Conservation (phyloP, 106 monocot species). For the Allium sativum region DNA sequence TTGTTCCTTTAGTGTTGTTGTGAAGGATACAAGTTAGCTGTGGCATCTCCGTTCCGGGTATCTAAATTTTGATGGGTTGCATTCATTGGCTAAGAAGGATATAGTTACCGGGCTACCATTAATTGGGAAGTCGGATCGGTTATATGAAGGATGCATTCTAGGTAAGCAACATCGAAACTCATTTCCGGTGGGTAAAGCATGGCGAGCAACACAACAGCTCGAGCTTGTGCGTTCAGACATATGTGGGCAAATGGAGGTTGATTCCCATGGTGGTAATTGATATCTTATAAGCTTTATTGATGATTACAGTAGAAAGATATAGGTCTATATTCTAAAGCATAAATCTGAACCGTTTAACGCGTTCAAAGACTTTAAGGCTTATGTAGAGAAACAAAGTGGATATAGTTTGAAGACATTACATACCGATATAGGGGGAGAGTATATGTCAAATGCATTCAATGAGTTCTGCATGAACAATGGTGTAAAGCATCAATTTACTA, state of each 20-base stretch:
- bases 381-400: slow-evolving; percentile 1
- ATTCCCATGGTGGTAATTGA: too few relatives aligned
- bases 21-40: too few relatives aligned
- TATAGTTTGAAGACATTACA: background rate
- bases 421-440: background rate
- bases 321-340: background rate
- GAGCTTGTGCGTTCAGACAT: background rate
- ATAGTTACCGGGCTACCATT: background rate
- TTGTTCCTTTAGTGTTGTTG: too few relatives aligned
- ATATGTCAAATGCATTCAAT: background rate
- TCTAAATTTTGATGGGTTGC: too few relatives aligned
- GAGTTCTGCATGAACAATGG: background rate
- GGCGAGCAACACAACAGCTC: background rate
- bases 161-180: background rate
- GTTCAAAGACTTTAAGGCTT: background rate
- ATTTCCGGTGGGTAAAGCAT: background rate
- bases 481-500: background rate
- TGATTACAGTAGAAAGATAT: background rate
- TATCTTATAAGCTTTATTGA: slow-evolving; percentile 1
- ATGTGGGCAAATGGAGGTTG: too few relatives aligned
- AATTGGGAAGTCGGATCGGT: background rate
- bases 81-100: background rate
- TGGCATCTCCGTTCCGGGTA: too few relatives aligned
- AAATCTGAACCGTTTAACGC: background rate
- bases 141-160: background rate